phyloP scores from a whole-genome alignment of 2,329 filamentous ascomycete genomes.

The Cordyceps pruinosa region DNA sequence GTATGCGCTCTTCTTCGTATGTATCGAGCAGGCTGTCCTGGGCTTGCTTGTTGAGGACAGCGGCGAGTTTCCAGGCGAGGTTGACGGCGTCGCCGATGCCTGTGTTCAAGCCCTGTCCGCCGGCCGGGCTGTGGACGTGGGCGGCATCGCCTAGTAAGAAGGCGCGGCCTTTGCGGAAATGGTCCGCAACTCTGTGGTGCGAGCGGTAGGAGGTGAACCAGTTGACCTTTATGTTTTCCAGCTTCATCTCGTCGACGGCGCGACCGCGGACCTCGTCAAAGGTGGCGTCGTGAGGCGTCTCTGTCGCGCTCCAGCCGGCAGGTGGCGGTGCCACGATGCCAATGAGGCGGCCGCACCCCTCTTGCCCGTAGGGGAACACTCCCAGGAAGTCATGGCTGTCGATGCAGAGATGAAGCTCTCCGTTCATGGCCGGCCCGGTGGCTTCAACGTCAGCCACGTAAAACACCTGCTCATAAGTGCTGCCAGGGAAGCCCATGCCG shows the following conservation, averaged over 20 bases:
- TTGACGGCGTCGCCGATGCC: slow-evolving; percentile 29
- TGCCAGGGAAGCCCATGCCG: background rate
- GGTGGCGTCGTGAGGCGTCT: background rate
- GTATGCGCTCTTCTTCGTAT: slow-evolving; percentile 20
- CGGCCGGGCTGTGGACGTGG: slow-evolving; percentile 28
- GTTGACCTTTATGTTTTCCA: background rate
- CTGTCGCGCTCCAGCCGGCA: background rate
- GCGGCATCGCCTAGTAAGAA: slow-evolving; percentile 30
- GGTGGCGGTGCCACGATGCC: background rate
- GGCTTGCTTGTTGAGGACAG: slow-evolving; percentile 17
- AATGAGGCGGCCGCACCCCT: slow-evolving; percentile 1
- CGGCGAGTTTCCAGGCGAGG: slow-evolving; percentile 29
- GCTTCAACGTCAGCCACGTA: slow-evolving; percentile 13
- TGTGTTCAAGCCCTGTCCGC: slow-evolving; percentile 32
- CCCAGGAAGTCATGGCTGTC: slow-evolving; percentile 9
- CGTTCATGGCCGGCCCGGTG: slow-evolving; percentile 6
- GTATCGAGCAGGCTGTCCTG: slow-evolving; percentile 16
- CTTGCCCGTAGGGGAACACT: background rate
- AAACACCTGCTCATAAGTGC: slow-evolving; percentile 8
- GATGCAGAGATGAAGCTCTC: slow-evolving; percentile 7
- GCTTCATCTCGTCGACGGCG: slow-evolving; percentile 6
- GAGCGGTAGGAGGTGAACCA: slow-evolving; percentile 10
- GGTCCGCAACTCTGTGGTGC: slow-evolving; percentile 8
- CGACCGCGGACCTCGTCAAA: slow-evolving; percentile 9
- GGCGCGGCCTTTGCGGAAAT: slow-evolving; percentile 25